Evolutionary conservation across 768 basidiomycete species (phyloP).

Genomic region (Amanita exitialis): DNA sequence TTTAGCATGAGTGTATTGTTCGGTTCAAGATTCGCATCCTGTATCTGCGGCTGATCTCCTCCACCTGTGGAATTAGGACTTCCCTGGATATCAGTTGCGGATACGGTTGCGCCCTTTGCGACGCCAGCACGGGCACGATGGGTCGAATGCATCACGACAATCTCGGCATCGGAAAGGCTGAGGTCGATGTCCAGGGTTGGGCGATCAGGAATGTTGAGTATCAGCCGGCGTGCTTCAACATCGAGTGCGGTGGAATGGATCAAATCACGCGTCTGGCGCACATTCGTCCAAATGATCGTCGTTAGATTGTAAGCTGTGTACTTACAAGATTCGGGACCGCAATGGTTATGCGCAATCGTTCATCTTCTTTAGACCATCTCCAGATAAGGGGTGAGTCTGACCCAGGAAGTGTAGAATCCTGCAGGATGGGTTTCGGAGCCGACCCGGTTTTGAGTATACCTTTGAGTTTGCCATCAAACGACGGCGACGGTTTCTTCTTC

Average conservation of each 20-base stretch:
- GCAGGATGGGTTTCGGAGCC: not conserved
- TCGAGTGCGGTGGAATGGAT: constrained; percentile 47
- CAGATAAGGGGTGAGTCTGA: constrained; percentile 21
- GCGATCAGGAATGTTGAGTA: constrained; percentile 36
- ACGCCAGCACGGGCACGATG: constrained; percentile 7
- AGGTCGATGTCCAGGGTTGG: constrained; percentile 52
- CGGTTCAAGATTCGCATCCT: constrained; percentile 14
- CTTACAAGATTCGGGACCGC: constrained; percentile 50
- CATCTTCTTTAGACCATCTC: constrained; percentile 38
- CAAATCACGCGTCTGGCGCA: constrained; percentile 31
- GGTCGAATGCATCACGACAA: constrained; percentile 21
- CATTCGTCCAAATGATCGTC: not conserved
- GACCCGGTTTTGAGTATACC: constrained; percentile 32
- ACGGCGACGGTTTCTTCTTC: constrained; percentile 6
- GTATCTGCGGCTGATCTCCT: not conserved
- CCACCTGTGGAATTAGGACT: not conserved
- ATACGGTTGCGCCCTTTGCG: not conserved
- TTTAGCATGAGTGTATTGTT: constrained; percentile 38
- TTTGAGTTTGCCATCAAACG: constrained; percentile 18
- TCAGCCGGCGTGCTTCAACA: constrained; percentile 50
- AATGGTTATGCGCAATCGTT: constrained; percentile 37
- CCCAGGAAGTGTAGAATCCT: too few relatives aligned
- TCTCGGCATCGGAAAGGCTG: constrained; percentile 42
- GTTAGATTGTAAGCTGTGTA: constrained; percentile 7
- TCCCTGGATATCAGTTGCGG: not conserved